Percentiles rank a stretch among this genome's conserved stretches.
phyloP scores from a whole-genome alignment of 78 protist genomes.

The Dictyostelium firmibasis region DNA sequence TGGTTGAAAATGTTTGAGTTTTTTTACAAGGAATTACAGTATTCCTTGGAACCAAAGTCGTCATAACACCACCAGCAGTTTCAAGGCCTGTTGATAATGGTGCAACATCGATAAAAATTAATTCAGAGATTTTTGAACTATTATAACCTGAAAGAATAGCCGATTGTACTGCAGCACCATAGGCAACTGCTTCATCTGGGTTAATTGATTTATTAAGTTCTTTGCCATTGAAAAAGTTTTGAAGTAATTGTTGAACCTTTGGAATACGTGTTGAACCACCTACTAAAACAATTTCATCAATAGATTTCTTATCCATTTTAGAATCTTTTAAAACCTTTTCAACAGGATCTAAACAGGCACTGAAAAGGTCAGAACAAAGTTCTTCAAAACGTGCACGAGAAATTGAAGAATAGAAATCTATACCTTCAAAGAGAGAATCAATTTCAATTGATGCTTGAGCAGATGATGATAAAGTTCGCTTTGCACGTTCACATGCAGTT shows the following conservation, averaged over 20 bases:
- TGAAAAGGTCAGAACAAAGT: slow-evolving; percentile 89
- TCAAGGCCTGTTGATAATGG: slow-evolving; percentile 99
- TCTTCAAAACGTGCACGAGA: slow-evolving; percentile 96
- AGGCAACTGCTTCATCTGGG: slow-evolving; percentile 95
- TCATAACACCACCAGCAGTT: slow-evolving; percentile 99
- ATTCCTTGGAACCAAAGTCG: slow-evolving; percentile 97
- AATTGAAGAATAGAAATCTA: slow-evolving; percentile 90
- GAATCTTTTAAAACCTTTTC: slow-evolving; percentile 88
- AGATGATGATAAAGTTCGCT: slow-evolving; percentile 90
- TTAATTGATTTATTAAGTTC: slow-evolving; percentile 90
- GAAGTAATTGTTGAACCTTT: slow-evolving; percentile 90
- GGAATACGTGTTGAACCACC: slow-evolving; percentile 98
- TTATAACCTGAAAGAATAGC: slow-evolving; percentile 89
- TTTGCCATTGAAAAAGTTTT: slow-evolving; percentile 94
- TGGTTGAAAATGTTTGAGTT: slow-evolving; percentile 96
- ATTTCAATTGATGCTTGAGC: slow-evolving; percentile 89
- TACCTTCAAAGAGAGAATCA: slow-evolving; percentile 93
- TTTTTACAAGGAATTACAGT: slow-evolving; percentile 98
- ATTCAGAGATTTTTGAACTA: slow-evolving; percentile 89
- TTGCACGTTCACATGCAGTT: slow-evolving; percentile 96
- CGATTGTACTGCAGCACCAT: slow-evolving; percentile 93
- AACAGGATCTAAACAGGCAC: slow-evolving; percentile 85
- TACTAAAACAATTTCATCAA: slow-evolving; percentile 94
- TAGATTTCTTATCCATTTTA: slow-evolving; percentile 83
- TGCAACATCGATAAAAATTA: slow-evolving; percentile 97